Conservation (phyloP, 163 green algal genomes). For the Coccomyxa subellipsoidea region DNA sequence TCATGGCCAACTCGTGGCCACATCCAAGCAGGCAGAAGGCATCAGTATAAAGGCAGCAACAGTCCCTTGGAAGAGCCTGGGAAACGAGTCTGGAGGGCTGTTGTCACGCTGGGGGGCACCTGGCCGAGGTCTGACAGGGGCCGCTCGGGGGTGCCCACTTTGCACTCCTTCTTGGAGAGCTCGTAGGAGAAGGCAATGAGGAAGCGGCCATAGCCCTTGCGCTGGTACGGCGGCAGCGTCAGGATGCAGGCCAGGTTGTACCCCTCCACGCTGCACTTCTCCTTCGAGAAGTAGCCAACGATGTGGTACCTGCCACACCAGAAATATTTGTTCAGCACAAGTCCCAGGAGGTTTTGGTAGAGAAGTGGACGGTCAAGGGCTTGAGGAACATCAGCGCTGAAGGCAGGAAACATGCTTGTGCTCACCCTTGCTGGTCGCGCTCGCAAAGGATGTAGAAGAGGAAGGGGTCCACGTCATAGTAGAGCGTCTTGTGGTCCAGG, state of each 20-base stretch:
- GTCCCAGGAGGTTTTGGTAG: too few species aligned
- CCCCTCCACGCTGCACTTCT: conserved; percentile 92
- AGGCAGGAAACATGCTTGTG: too few species aligned
- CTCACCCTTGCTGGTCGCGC: conserved; percentile 12
- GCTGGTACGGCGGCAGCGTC: conserved; percentile 95
- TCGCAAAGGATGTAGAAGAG: conserved; percentile 99
- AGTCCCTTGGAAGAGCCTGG: too few species aligned
- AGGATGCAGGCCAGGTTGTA: conserved; percentile 99
- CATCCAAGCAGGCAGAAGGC: too few species aligned
- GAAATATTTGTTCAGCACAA: background rate
- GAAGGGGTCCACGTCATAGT: conserved; percentile 99
- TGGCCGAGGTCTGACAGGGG: conserved; percentile 86
- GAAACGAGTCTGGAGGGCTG: too few species aligned
- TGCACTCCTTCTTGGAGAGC: conserved; percentile 89
- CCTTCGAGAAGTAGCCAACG: conserved; percentile 88
- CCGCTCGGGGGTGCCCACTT: conserved; percentile 82
- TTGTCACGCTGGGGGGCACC: too few species aligned
- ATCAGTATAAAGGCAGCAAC: too few species aligned
- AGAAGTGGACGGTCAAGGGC: too few species aligned
- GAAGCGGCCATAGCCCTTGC: conserved; percentile 98
- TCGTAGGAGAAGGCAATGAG: conserved; percentile 99
- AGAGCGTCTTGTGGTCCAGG: conserved; percentile 99
- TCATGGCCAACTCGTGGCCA: too few species aligned
- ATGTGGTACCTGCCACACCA: conserved; percentile 54
- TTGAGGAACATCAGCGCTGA: too few species aligned